Base-by-base conservation (phyloP, 1,139 yeast species). In the Lodderomyces pseudojiufengensis region DNA sequence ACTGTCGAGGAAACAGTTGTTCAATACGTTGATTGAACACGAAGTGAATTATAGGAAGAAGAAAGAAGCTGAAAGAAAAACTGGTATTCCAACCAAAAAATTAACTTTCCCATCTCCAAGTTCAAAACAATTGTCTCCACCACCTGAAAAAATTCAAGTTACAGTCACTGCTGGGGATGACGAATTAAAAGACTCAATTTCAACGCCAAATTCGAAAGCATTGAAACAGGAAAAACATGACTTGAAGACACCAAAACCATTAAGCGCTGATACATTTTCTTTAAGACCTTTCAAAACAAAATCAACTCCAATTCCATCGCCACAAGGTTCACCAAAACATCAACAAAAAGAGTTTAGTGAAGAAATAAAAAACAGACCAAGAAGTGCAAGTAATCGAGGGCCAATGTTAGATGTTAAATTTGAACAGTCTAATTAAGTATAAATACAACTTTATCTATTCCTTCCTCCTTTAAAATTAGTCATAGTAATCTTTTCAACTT, bases 271-370 rank as follows among this genome's bases (percentile, higher is more conserved):
- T 4, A 57, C 53, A 34, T 69, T 70, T 43, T 48, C 70, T 1
- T 56, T 68, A 35, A 51, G 76, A 33, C 75, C 75, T 5, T 70
- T 70, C 44, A 56, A 66, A 36, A 70, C 75, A 0, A 61, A 57
- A 23, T 52, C 59, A 1, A 67, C 73, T 1, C 74, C 75, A 8
- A 49, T 54, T 16, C 70, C 73, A 1, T 63, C 73, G 0, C 76
- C 74, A 0, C 49, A 53, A 18, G 47, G 54, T 2, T 66, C 73
- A 1, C 74, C 75, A 2, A 50, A 54, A 23, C 61, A 56, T 36
- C 45, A 37, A 1, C 36, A 32, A 4, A 40, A 13, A 29, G 52
- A 28, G 44, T 45, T 9, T 34, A 50, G 35, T 10, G 27, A 18
- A 6, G 28, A 9, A 13, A 5, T 18, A 18, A 18, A 7, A 5